Conservation (phyloP, 176 grass and related monocot species). For the barley (Hordeum vulgare) region DNA sequence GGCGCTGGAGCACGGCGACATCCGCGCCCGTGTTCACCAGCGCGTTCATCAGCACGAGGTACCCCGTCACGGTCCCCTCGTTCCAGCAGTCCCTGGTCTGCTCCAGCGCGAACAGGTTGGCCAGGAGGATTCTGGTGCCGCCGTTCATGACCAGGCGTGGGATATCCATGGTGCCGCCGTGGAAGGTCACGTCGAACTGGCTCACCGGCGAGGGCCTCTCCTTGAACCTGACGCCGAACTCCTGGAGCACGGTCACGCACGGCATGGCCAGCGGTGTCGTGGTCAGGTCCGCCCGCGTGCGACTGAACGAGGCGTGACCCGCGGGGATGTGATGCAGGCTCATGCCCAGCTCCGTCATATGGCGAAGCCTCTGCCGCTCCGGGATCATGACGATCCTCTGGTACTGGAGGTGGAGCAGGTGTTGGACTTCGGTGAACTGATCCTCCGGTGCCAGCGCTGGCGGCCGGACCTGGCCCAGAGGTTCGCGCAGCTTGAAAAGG, state of each 20-base stretch:
- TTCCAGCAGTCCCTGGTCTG: neutral
- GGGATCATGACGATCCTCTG: neutral
- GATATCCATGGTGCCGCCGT: neutral
- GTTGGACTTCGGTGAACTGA: neutral
- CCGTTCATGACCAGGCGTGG: neutral
- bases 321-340: neutral
- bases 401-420: constrained; percentile 16
- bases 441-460: neutral
- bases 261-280: neutral
- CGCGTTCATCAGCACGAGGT: neutral
- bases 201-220: neutral
- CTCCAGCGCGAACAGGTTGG: neutral
- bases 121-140: neutral
- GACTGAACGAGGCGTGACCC: neutral
- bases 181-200: constrained; percentile 14
- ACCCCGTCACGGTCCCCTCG: neutral
- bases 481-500: neutral
- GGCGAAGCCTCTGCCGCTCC: neutral
- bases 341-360: neutral
- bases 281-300: neutral
- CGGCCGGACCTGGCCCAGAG: neutral
- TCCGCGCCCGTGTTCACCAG: neutral
- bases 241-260: neutral
- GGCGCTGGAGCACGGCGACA: neutral
- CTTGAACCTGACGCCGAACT: neutral